These are phyloP conservation scores for Saccharomycopsis vini DNA, from an alignment of 805 yeast species.

Conservation along the genomic window DNA sequence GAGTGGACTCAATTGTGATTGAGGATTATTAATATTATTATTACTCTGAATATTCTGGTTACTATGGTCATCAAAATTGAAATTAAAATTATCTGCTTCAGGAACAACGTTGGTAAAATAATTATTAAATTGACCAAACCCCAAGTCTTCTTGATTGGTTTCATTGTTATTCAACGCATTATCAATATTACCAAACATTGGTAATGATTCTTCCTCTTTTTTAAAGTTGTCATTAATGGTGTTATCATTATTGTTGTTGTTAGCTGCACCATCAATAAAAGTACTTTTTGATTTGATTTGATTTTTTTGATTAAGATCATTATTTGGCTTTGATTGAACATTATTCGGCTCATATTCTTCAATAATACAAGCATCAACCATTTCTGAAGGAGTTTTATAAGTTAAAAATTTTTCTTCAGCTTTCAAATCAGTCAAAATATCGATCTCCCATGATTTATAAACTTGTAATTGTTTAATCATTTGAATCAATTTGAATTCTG, in stretches of 20 bases:
- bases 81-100: background rate
- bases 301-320: background rate
- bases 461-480: slow-evolving; percentile 42
- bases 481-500: slow-evolving; percentile 34
- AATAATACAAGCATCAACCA: slow-evolving; percentile 51
- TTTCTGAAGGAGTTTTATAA: slow-evolving; percentile 51
- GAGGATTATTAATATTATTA: background rate
- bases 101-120: slow-evolving; percentile 1
- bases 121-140: background rate
- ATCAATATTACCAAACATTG: background rate
- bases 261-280: too few species aligned
- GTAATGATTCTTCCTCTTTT: background rate
- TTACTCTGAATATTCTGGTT: too few species aligned
- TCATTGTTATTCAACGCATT: background rate
- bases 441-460: slow-evolving; percentile 46
- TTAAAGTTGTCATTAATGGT: background rate
- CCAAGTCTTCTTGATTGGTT: background rate
- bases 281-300: background rate
- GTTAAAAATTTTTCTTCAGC: slow-evolving; percentile 34
- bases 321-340: background rate
- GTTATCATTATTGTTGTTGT: slow-evolving; percentile 1
- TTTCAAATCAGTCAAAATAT: slow-evolving; percentile 41
- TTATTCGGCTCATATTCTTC: slow-evolving; percentile 31
- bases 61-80: slow-evolving; percentile 2
- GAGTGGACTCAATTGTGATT: too few species aligned